Evolutionary conservation across 768 basidiomycete genomes (phyloP).

Genomic region (Leucosporidium creatinivorum): DNA sequence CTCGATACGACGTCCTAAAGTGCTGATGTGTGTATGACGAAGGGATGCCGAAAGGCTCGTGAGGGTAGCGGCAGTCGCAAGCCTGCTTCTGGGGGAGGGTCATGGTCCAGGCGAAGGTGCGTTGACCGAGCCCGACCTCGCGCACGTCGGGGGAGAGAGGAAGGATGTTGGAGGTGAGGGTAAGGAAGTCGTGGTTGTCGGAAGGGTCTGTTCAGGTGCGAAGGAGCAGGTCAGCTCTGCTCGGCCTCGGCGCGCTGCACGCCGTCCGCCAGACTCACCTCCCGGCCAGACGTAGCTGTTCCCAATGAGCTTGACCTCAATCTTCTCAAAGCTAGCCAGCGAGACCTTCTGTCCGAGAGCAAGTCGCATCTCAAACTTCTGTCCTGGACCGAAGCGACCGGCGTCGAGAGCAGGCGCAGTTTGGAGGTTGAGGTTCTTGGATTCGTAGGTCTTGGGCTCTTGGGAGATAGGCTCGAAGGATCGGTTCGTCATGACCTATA

Average conservation of each 20-base stretch:
- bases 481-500: too few species aligned
- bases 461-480: background rate
- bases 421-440: background rate
- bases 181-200: background rate
- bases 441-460: background rate
- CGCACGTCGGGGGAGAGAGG: background rate
- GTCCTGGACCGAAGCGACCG: background rate
- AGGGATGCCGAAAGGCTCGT: background rate
- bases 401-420: background rate
- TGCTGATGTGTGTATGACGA: background rate
- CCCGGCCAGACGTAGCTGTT: too few species aligned
- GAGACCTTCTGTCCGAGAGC: background rate
- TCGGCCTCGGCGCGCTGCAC: background rate
- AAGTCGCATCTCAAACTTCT: background rate
- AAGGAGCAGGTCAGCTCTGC: background rate
- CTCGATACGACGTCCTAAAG: background rate
- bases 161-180: background rate
- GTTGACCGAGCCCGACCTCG: background rate
- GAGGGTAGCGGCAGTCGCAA: background rate
- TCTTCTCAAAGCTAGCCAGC: background rate
- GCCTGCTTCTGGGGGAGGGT: background rate
- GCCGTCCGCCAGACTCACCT: background rate
- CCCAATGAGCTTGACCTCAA: background rate
- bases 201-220: background rate
- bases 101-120: background rate